A percentile compares a stretch with the other conserved stretches of the same genome.
Evolutionary conservation across 2,329 filamentous ascomycete genomes (phyloP).

Genomic region (Aureobasidium melanogenum): DNA sequence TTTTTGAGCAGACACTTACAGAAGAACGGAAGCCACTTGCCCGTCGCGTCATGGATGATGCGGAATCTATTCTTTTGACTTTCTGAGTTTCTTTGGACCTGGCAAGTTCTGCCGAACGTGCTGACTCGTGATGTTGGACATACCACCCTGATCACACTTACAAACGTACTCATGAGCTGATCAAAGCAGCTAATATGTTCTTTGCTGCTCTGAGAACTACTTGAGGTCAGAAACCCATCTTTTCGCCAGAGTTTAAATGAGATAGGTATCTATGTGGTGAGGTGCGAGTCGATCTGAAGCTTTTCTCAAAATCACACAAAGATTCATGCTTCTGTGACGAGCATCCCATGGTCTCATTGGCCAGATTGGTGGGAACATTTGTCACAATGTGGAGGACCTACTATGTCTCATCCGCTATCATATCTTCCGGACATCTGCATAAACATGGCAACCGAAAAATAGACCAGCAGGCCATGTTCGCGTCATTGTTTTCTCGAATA

Average conservation of each 20-base stretch:
- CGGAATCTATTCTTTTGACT: not conserved
- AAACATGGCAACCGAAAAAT: not conserved
- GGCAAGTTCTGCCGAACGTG: not conserved
- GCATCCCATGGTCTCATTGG: not conserved
- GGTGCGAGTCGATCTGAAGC: not conserved
- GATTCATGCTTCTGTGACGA: not conserved
- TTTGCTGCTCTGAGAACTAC: not conserved
- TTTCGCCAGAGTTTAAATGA: not conserved
- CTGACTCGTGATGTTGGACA: not conserved
- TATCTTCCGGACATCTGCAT: not conserved
- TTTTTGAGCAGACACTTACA: too few relatives aligned
- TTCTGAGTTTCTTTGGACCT: not conserved
- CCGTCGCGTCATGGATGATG: not conserved
- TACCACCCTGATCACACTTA: not conserved
- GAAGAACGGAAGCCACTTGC: not conserved
- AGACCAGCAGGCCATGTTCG: not conserved
- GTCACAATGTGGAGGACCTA: not conserved
- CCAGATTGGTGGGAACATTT: not conserved
- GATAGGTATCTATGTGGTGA: not conserved
- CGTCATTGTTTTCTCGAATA: too few relatives aligned
- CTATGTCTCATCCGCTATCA: not conserved
- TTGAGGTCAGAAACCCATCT: not conserved
- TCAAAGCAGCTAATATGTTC: too few relatives aligned
- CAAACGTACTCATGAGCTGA: too few relatives aligned
- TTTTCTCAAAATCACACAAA: not conserved